These are phyloP conservation scores for Elongisporangium undulatum DNA, from an alignment of 352 stramenopile species.

Conservation along the genomic window DNA sequence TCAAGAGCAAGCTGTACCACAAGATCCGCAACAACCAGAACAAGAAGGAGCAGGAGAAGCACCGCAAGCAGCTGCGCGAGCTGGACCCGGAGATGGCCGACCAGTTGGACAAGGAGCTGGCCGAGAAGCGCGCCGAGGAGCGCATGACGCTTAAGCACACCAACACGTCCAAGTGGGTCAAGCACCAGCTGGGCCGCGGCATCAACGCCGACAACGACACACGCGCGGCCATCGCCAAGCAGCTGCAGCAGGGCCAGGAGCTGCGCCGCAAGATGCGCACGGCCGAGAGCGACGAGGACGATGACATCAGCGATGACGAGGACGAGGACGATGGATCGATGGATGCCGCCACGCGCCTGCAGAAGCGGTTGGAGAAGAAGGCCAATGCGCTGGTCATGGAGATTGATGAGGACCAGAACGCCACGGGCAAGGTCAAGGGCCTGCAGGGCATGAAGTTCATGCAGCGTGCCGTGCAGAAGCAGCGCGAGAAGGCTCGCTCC, in stretches of 20 bases:
- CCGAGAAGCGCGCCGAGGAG: constrained; percentile 93
- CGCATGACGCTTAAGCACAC: constrained; percentile 97
- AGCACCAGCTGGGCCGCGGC: constrained; percentile 91
- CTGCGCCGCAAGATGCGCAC: constrained; percentile 91
- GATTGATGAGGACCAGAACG: constrained; percentile 54
- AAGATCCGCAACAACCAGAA: constrained; percentile 96
- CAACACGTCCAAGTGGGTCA: constrained; percentile 98
- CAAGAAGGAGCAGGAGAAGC: constrained; percentile 83
- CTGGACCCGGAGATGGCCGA: constrained; percentile 72
- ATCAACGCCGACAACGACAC: constrained; percentile 91
- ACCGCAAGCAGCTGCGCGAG: constrained; percentile 72
- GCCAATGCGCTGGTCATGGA: constrained; percentile 69
- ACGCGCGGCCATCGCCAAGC: constrained; percentile 84
- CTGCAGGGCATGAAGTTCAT: constrained; percentile 98
- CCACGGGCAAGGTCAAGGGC: constrained; percentile 58
- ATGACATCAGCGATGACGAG: constrained; percentile 44
- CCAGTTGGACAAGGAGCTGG: constrained; percentile 76
- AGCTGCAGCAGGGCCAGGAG: constrained; percentile 89
- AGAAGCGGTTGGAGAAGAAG: constrained; percentile 68
- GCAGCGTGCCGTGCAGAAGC: constrained; percentile 94
- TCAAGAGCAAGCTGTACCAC: constrained; percentile 99
- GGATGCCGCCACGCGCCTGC: constrained; percentile 51
- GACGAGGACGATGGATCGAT: constrained; percentile 29
- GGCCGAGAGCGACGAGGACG: constrained; percentile 59
- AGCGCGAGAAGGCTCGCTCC: constrained; percentile 88